These are phyloP conservation scores for Pichia sp. DNA, from an alignment of 1,139 yeast genomes.

Conservation along the genomic window DNA sequence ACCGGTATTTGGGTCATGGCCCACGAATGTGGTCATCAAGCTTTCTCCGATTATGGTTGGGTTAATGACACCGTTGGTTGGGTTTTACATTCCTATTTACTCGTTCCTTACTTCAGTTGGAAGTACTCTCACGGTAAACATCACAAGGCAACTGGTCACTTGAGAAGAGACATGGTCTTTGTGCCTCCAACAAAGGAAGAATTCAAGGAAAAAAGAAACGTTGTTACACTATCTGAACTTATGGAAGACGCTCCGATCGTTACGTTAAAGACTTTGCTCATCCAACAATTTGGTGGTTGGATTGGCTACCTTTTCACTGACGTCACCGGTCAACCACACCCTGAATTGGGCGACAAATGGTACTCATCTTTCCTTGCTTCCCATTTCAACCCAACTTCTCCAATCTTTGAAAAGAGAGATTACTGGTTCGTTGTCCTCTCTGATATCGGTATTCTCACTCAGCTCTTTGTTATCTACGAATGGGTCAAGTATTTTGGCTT, in stretches of 20 bases:
- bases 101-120: slow-evolving; percentile 61
- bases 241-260: slow-evolving; percentile 49
- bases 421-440: slow-evolving; percentile 48
- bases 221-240: slow-evolving; percentile 34
- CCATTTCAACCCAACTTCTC: slow-evolving; percentile 49
- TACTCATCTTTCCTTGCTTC: slow-evolving; percentile 28
- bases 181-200: slow-evolving; percentile 48
- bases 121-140: slow-evolving; percentile 54
- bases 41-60: slow-evolving; percentile 48
- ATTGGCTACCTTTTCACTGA: slow-evolving; percentile 40
- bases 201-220: slow-evolving; percentile 29
- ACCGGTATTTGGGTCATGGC: slow-evolving; percentile 60
- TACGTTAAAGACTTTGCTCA: slow-evolving; percentile 36
- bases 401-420: slow-evolving; percentile 47
- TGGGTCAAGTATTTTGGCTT: slow-evolving; percentile 43
- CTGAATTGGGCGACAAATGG: slow-evolving; percentile 22
- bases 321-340: slow-evolving; percentile 46
- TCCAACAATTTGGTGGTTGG: slow-evolving; percentile 54
- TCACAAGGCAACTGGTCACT: slow-evolving; percentile 58
- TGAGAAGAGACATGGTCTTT: slow-evolving; percentile 55
- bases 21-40: slow-evolving; percentile 63
- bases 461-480: slow-evolving; percentile 36
- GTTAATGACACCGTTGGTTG: slow-evolving; percentile 55
- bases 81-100: slow-evolving; percentile 49
- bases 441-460: slow-evolving; percentile 45